Conservation (phyloP, 805 yeast species). For the Saccharomycopsis capsularis region DNA sequence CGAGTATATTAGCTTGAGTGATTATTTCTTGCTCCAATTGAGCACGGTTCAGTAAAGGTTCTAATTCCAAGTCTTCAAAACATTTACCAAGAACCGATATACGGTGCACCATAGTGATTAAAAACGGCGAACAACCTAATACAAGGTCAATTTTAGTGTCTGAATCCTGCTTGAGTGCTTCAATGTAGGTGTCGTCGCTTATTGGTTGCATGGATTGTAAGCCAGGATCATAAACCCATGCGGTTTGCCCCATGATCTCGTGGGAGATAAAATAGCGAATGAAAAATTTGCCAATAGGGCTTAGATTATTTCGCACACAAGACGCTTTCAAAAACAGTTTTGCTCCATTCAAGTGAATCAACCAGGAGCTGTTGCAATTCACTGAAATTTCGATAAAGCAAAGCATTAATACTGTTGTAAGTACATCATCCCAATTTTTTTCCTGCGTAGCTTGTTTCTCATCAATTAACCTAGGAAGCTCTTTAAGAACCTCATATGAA, state of each 20-base stretch:
- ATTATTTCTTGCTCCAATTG: slow-evolving; percentile 25
- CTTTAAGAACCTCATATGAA: slow-evolving; percentile 27
- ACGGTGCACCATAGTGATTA: slow-evolving; percentile 32
- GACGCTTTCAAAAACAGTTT: slow-evolving; percentile 31
- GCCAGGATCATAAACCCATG: slow-evolving; percentile 29
- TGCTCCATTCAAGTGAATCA: slow-evolving; percentile 33
- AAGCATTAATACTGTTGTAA: slow-evolving; percentile 34
- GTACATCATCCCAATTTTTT: slow-evolving; percentile 35
- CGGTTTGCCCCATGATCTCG: slow-evolving; percentile 40
- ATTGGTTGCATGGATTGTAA: slow-evolving; percentile 20
- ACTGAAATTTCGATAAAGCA: slow-evolving; percentile 38
- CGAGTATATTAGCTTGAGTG: slow-evolving; percentile 27
- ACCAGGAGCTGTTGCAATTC: slow-evolving; percentile 35
- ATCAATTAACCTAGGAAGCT: slow-evolving; percentile 29
- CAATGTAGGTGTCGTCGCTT: slow-evolving; percentile 29
- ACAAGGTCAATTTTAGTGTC: slow-evolving; percentile 34
- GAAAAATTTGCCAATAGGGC: slow-evolving; percentile 33
- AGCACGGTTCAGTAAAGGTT: slow-evolving; percentile 19
- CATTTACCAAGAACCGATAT: slow-evolving; percentile 33
- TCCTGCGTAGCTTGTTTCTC: slow-evolving; percentile 25
- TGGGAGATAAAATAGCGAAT: slow-evolving; percentile 35
- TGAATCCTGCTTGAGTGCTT: slow-evolving; percentile 29
- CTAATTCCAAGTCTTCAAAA: slow-evolving; percentile 31
- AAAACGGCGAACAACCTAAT: slow-evolving; percentile 35
- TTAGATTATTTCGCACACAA: slow-evolving; percentile 25